Conservation (phyloP, 2,329 filamentous ascomycete species). For the Ceratocystis papillata region DNA sequence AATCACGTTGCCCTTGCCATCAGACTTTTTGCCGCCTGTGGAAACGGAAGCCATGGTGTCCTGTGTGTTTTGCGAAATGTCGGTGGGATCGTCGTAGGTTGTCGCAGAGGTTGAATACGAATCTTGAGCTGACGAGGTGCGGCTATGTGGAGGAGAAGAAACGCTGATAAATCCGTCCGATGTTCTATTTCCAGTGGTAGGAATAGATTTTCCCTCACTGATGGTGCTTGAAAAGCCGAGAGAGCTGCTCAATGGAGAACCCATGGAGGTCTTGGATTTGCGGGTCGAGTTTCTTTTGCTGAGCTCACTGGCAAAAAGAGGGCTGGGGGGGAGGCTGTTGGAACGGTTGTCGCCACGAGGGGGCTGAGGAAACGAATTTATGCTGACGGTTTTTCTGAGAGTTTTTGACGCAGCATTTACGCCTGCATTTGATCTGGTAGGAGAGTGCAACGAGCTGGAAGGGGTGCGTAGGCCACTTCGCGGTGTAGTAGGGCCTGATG, state of each 20-base stretch:
- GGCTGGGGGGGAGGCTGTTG: conserved; percentile 53
- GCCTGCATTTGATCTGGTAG: conserved; percentile 45
- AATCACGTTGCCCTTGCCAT: conserved; percentile 86
- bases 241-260: conserved; percentile 42
- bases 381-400: conserved; percentile 79
- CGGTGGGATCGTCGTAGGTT: conserved; percentile 69
- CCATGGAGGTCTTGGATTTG: conserved; percentile 47
- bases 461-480: conserved; percentile 50
- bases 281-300: conserved; percentile 33
- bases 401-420: conserved; percentile 54
- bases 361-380: conserved; percentile 85
- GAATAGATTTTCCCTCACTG: conserved; percentile 63
- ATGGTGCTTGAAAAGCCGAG: conserved; percentile 71
- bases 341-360: conserved; percentile 54
- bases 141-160: conserved; percentile 74
- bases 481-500: conserved; percentile 39
- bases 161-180: conserved; percentile 67
- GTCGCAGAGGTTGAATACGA: conserved; percentile 87
- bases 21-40: conserved; percentile 41
- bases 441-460: conserved; percentile 42
- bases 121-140: conserved; percentile 83
- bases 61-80: conserved; percentile 35
- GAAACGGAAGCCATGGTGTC: conserved; percentile 29
- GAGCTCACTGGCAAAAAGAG: conserved; percentile 43
- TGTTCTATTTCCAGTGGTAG: conserved; percentile 49